Percentiles rank a stretch among this genome's conserved stretches.
phyloP scores from a whole-genome alignment of 768 basidiomycete genomes.

The Lanmaoa rubissima region DNA sequence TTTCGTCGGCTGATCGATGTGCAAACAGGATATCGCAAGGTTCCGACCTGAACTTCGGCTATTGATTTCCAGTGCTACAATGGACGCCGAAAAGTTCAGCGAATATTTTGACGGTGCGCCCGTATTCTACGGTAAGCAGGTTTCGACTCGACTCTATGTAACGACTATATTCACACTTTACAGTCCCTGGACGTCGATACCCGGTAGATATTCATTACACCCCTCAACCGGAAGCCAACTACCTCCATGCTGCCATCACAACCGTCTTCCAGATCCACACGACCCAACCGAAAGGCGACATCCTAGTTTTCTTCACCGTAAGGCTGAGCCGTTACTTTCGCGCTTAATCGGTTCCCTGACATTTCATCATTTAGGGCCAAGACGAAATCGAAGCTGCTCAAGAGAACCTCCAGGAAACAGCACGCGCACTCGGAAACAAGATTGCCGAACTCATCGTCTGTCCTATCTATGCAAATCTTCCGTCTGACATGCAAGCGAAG shows the following conservation, averaged over 20 bases:
- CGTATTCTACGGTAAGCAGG: slow-evolving; percentile 77
- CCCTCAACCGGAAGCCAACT: slow-evolving; percentile 98
- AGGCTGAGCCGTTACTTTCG: slow-evolving; percentile 22
- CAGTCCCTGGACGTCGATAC: slow-evolving; percentile 95
- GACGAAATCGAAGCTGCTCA: slow-evolving; percentile 98
- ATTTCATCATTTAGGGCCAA: slow-evolving; percentile 60
- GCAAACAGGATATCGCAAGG: slow-evolving; percentile 83
- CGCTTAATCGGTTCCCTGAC: not conserved
- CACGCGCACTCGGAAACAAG: slow-evolving; percentile 93
- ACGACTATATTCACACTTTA: slow-evolving; percentile 3
- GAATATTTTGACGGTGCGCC: slow-evolving; percentile 97
- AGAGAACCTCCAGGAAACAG: slow-evolving; percentile 94
- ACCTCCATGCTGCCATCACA: slow-evolving; percentile 96
- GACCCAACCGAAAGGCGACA: slow-evolving; percentile 96
- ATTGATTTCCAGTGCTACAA: slow-evolving; percentile 93
- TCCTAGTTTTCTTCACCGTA: slow-evolving; percentile 95
- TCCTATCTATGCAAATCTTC: slow-evolving; percentile 98
- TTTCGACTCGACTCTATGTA: not conserved
- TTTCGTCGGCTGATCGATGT: slow-evolving; percentile 23
- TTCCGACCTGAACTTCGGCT: slow-evolving; percentile 93
- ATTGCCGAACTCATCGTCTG: slow-evolving; percentile 92
- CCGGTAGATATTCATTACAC: slow-evolving; percentile 99
- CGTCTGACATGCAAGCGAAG: slow-evolving; percentile 98
- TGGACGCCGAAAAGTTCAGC: slow-evolving; percentile 98
- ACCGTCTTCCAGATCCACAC: slow-evolving; percentile 99